Evolutionary conservation across 192 early-diverging fungal genomes (phyloP).

Genomic region (Backusella liffmaniae): DNA sequence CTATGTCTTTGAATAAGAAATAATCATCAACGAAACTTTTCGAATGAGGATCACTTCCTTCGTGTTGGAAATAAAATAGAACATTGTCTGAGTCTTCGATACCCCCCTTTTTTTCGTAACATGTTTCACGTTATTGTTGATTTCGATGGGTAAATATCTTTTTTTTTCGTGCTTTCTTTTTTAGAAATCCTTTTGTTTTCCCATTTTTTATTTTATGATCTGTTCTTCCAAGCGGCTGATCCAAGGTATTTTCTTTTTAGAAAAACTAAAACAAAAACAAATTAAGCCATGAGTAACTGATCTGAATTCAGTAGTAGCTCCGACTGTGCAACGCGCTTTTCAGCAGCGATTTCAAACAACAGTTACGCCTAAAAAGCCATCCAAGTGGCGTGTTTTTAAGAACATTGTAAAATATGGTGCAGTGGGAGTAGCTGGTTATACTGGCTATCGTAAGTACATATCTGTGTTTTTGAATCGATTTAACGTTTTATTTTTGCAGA

Average conservation of each 20-base stretch:
- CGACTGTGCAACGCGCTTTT: background rate
- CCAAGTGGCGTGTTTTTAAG: slow-evolving; percentile 1
- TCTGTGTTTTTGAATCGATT: background rate
- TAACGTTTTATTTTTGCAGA: slow-evolving; percentile 22
- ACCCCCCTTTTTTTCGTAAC: background rate
- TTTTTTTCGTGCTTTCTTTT: background rate
- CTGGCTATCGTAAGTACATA: background rate
- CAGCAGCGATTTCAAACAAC: slow-evolving; percentile 5
- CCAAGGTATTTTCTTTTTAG: slow-evolving; percentile 4
- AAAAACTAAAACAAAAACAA: background rate
- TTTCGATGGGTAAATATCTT: background rate
- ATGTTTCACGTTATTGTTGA: background rate
- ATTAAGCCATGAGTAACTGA: background rate
- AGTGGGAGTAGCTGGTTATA: background rate
- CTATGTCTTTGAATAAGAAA: background rate
- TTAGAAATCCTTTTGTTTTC: background rate
- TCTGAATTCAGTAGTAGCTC: background rate
- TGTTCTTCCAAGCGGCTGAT: background rate
- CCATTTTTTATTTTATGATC: background rate
- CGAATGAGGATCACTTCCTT: background rate
- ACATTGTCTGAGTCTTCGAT: background rate
- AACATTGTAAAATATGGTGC: background rate
- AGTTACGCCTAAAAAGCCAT: background rate
- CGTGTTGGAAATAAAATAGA: background rate
- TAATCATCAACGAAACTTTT: background rate